Evolutionary conservation across 441 rosid genomes (phyloP).

Genomic region (Theobroma grandiflorum): DNA sequence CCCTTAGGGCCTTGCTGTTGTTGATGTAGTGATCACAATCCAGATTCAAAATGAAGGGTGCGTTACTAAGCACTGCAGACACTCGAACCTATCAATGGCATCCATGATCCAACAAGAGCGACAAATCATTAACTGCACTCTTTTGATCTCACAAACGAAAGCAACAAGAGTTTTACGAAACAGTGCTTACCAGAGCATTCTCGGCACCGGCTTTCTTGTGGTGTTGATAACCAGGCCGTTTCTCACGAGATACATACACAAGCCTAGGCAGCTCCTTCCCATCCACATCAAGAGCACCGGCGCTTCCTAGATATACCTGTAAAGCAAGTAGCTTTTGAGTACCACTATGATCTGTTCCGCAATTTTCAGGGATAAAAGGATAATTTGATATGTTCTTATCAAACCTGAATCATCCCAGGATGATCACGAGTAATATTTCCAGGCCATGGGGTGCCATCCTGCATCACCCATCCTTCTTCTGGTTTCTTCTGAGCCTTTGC

Average conservation of each 20-base stretch:
- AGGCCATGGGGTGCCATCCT: conserved; percentile 97
- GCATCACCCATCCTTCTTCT: conserved; percentile 99
- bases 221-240: conserved; percentile 81
- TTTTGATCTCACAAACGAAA: background rate
- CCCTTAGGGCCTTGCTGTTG: conserved; percentile 85
- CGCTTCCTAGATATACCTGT: conserved; percentile 87
- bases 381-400: background rate
- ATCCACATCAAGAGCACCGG: conserved; percentile 84
- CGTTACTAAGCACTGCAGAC: conserved; percentile 91
- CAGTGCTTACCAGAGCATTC: conserved; percentile 77
- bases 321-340: conserved; percentile 19
- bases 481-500: conserved; percentile 91
- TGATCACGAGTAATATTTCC: conserved; percentile 95
- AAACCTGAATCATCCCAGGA: conserved; percentile 96
- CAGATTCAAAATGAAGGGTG: conserved; percentile 85
- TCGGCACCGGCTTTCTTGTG: conserved; percentile 98
- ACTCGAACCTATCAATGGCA: conserved; percentile 71
- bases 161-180: conserved; percentile 4
- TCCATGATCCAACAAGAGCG: background rate
- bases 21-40: conserved; percentile 95
- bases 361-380: background rate
- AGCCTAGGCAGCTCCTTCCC: conserved; percentile 89
- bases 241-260: conserved; percentile 91
- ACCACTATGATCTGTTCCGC: background rate
- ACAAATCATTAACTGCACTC: background rate